Base-by-base conservation (phyloP, 2,329 filamentous ascomycete species). In the Atkinsonella hypoxylon region DNA sequence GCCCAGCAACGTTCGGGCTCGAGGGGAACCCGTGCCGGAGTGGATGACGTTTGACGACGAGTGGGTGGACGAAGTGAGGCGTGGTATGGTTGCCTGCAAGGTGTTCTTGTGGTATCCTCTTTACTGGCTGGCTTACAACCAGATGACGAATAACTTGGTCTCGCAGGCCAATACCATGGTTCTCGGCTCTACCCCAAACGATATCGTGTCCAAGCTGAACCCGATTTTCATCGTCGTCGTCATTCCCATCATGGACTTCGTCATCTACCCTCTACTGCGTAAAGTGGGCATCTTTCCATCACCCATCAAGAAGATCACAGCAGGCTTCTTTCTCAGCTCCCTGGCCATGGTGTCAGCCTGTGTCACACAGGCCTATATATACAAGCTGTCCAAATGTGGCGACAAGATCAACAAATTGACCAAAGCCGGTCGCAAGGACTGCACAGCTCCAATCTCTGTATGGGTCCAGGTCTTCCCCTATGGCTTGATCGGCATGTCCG, bases 1-100 rank as follows among this genome's bases (percentile, higher is more conserved):
- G 71, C 85, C 85, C 1, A 84, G 78, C 56, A 68, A 69, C n/a
- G 75, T 85, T 39, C 70, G 45, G 17, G 45, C 72, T 20, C 69
- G 74, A 41, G 67, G 67, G 18, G 66, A 68, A 46, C 79, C 78
- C 38, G 45, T 46, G 31, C 85, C 81, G 0, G 56, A 58, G 1
- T 89, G 83, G 83, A 89, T 89, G 82, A 84, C 77, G 2, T 89
- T 88, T 58, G 84, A 89, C 55, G 86, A 90, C 57, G 78, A 77
- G 18, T 90, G 84, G 84, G 85, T 90, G 38, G 85, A 87, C 60
- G 83, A 89, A 62, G 76, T 89, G 30, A 73, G 73, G 42, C 81
- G 85, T 67, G 85, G 84, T 9, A 74, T 86, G 55, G 71, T 74
- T 50, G 83, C 83, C 15, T 86, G 83, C 62, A 72, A 77, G 42